Evolutionary conservation across 192 early-diverging fungal species (phyloP).

Genomic region (Coemansia aciculifera): DNA sequence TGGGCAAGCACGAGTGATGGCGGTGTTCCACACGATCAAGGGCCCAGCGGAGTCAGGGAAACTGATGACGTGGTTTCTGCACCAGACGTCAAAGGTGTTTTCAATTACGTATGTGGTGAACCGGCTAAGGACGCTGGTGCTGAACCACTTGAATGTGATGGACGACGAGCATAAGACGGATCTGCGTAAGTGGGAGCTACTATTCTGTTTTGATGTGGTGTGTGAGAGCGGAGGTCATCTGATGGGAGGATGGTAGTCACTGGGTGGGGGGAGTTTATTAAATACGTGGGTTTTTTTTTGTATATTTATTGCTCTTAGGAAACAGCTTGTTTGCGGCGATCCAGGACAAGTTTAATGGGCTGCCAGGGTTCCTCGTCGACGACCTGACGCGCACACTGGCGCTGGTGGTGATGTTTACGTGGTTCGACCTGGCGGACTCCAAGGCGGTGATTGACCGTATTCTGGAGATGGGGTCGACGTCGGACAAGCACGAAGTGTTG

Average conservation of each 20-base stretch:
- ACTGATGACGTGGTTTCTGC: conserved; percentile 53
- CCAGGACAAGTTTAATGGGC: conserved; percentile 27
- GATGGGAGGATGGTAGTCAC: not conserved
- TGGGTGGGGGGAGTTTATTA: not conserved
- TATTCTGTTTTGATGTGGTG: not conserved
- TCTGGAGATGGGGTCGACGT: conserved; percentile 28
- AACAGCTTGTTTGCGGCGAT: conserved; percentile 32
- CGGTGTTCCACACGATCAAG: conserved; percentile 53
- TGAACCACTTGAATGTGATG: conserved; percentile 53
- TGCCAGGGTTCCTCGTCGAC: conserved; percentile 48
- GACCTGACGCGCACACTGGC: conserved; percentile 51
- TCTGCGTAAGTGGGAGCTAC: conserved; percentile 39
- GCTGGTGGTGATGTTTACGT: conserved; percentile 56
- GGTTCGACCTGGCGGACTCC: conserved; percentile 50
- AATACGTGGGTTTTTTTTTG: too few species aligned
- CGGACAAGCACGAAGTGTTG: conserved; percentile 57
- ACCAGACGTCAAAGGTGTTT: conserved; percentile 43
- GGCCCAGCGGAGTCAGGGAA: conserved; percentile 48
- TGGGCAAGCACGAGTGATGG: conserved; percentile 43
- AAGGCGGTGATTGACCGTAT: conserved; percentile 38
- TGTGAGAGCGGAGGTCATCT: conserved; percentile 9
- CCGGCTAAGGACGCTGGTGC: conserved; percentile 43
- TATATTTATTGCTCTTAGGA: conserved; percentile 19
- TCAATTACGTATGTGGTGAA: conserved; percentile 49
- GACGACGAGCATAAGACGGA: conserved; percentile 33